Base-by-base conservation (phyloP, 345 rosid species). In the Lepidium aucheri region DNA sequence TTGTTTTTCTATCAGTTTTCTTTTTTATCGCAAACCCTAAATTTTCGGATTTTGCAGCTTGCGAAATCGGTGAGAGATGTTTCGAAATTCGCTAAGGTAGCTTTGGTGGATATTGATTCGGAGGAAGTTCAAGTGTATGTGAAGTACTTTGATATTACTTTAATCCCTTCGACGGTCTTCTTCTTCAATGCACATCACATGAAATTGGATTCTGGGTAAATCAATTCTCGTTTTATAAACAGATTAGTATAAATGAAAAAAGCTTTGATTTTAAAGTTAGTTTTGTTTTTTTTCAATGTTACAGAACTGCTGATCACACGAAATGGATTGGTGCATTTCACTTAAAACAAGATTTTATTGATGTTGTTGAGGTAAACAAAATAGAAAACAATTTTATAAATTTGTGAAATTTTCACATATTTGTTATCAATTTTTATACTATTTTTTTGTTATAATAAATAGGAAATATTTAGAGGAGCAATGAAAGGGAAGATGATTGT, bases 401-500 rank as follows among this genome's bases (percentile, higher is more conserved):
- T 0, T 5, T 7, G 0, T 15, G 22, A 20, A 3, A 7, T 2
- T 28, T 8, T 14, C 28, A 12, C 4, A 34, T 5, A 8, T 3
- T 6, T 12, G 34, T 49, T 13, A 49, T 10, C 1, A 50, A 7
- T n/a, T 18, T n/a, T n/a, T n/a, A n/a, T n/a, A n/a, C 1, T 3
- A 36, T 38, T 51, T 13, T 38, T 49, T 28, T 52, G 45, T 52
- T 51, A 11, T 8, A 10, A 5, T 9, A n/a, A 63, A 76, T 80
- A 93, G 97, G 90, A 84, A 41, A 85, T 88, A 73, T 94, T 74
- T 59, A 75, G 95, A 79, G 97, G 95, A 53, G 99, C 97, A 15
- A 88, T 94, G 99, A 94, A 88, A 73, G 96, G 97, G 63, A 90
- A 94, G 85, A 67, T 86, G 74, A 94, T 90, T 11, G 95, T 86